phyloP scores from a whole-genome alignment of 345 rosid species.

The Melaleuca alternifolia region DNA sequence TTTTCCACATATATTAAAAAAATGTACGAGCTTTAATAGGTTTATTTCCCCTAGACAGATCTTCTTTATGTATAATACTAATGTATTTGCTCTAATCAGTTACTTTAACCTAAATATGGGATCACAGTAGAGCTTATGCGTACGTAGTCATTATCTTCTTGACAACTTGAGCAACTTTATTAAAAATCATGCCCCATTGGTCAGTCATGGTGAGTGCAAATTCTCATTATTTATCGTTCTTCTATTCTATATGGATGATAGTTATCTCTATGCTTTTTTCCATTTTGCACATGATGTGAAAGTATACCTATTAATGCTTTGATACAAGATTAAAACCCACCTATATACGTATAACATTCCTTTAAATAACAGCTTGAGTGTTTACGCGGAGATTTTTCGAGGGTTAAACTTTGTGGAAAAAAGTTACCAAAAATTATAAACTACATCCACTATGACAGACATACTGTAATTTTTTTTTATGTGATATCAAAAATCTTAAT shows the following conservation, averaged over 20 bases:
- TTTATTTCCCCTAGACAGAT: not conserved
- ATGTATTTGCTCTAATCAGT: not conserved
- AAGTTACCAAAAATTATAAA: no score
- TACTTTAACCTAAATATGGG: not conserved
- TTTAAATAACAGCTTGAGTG: not conserved
- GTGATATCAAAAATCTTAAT: no score
- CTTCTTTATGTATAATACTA: not conserved
- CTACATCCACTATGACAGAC: no score
- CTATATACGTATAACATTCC: not conserved
- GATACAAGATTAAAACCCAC: not conserved
- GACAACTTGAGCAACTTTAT: not conserved
- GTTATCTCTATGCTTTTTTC: not conserved
- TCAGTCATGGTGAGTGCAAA: not conserved
- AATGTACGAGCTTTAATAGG: not conserved
- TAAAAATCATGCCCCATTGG: not conserved
- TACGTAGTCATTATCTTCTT: not conserved
- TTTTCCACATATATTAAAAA: not conserved
- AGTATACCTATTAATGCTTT: rapidly evolving
- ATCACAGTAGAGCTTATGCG: not conserved
- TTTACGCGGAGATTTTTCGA: not conserved
- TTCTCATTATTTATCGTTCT: not conserved
- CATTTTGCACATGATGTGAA: not conserved
- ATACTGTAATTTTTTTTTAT: no score
- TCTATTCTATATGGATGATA: not conserved
- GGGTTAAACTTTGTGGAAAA: not conserved